Percentiles rank a stretch among this genome's conserved stretches.
Conservation (phyloP, 2,329 filamentous ascomycete genomes). For the Colletotrichum sp. region DNA sequence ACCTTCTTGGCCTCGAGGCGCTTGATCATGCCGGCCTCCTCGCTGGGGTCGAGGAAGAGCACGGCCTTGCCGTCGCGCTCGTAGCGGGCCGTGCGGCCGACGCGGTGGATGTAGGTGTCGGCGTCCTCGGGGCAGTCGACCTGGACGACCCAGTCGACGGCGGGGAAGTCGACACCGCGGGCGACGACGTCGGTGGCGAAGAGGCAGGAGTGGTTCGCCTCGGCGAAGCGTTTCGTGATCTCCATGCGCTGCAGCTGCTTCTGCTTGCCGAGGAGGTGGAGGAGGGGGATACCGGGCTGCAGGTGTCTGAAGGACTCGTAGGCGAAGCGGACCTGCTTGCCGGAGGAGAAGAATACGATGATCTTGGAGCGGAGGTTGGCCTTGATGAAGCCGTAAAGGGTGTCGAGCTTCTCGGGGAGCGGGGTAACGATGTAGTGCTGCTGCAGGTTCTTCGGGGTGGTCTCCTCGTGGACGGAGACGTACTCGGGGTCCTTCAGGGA, state of each 20-base stretch:
- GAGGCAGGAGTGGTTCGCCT: conserved; percentile 82
- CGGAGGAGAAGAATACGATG: conserved; percentile 91
- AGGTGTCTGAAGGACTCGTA: conserved; percentile 93
- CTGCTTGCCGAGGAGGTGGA: conserved; percentile 93
- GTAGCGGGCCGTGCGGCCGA: conserved; percentile 93
- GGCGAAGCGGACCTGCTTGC: conserved; percentile 95
- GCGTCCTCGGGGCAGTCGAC: conserved; percentile 96
- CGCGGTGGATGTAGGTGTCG: conserved; percentile 97
- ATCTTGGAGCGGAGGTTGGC: conserved; percentile 93
- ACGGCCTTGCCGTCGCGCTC: conserved; percentile 87
- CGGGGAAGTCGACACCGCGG: conserved; percentile 91
- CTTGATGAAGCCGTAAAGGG: conserved; percentile 90
- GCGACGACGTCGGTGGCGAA: conserved; percentile 97
- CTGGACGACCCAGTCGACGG: conserved; percentile 99
- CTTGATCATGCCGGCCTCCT: conserved; percentile 90
- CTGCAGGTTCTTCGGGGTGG: conserved; percentile 83
- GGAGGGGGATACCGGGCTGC: conserved; percentile 89
- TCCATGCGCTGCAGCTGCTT: conserved; percentile 90
- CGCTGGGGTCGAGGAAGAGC: conserved; percentile 88
- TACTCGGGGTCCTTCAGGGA: conserved; percentile 93
- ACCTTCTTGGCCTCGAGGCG: conserved; percentile 89
- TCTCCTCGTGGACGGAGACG: conserved; percentile 88
- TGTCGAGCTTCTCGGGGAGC: conserved; percentile 87
- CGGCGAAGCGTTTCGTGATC: conserved; percentile 83
- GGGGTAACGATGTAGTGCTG: conserved; percentile 92